A percentile compares a stretch with the other conserved stretches of the same genome.
Evolutionary conservation across 2,329 filamentous ascomycete species (phyloP).

Genomic region (Botrytis fabae): DNA sequence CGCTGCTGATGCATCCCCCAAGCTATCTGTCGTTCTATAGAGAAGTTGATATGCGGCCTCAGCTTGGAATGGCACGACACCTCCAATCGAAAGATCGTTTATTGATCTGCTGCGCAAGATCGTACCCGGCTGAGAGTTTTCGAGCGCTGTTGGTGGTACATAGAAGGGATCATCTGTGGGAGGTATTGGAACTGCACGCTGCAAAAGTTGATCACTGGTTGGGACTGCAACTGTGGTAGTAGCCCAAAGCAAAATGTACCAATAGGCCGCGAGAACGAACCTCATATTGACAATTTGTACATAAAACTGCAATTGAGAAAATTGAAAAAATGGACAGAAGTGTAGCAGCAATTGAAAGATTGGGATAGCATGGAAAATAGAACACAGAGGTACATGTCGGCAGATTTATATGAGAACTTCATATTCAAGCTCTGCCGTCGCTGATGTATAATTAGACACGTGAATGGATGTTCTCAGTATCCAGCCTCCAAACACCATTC

Average conservation of each 20-base stretch:
- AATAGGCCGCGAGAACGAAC: not conserved
- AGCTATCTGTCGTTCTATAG: constrained; percentile 45
- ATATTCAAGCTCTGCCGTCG: not conserved
- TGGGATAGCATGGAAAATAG: not conserved
- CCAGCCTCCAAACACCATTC: not conserved
- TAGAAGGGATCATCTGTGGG: constrained; percentile 45
- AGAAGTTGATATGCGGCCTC: constrained; percentile 42
- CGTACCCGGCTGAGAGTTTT: constrained; percentile 39
- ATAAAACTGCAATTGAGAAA: too few species aligned
- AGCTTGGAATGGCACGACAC: constrained; percentile 29
- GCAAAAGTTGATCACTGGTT: not conserved
- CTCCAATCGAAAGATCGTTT: constrained; percentile 37
- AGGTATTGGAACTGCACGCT: constrained; percentile 29
- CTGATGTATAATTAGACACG: not conserved
- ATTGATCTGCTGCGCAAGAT: constrained; percentile 37
- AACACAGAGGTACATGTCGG: not conserved
- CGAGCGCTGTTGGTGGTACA: constrained; percentile 38
- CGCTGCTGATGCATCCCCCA: constrained; percentile 42
- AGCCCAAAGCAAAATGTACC: not conserved
- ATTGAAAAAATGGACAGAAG: not conserved
- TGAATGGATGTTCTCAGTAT: not conserved
- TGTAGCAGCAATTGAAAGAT: not conserved
- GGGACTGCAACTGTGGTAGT: not conserved
- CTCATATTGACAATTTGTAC: not conserved
- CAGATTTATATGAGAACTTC: constrained; percentile 6